Conservation (phyloP, 768 basidiomycete species). For the Phaffia tasmanica region DNA sequence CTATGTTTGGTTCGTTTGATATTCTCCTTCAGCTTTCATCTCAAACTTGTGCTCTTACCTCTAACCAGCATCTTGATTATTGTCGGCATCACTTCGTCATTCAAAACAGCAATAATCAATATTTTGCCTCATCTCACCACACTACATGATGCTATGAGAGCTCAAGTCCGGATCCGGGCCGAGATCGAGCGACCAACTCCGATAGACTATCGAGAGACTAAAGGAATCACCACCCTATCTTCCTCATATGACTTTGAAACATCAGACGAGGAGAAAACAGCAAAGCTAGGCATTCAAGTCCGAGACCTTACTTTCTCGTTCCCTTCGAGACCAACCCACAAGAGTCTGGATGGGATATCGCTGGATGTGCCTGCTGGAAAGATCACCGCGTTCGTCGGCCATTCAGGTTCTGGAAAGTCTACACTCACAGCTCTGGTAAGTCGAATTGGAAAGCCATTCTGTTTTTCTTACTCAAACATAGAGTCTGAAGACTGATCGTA, state of each 20-base stretch:
- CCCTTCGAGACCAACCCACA: slow-evolving; percentile 31
- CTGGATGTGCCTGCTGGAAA: slow-evolving; percentile 30
- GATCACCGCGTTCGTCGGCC: slow-evolving; percentile 35
- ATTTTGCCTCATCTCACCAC: slow-evolving; percentile 31
- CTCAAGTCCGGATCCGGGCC: slow-evolving; percentile 29
- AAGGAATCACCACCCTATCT: slow-evolving; percentile 27
- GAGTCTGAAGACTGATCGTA: too few species aligned
- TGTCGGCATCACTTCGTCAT: slow-evolving; percentile 24
- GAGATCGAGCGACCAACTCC: slow-evolving; percentile 34
- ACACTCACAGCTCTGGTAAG: slow-evolving; percentile 31
- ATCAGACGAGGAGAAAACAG: background rate
- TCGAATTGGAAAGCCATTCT: too few species aligned
- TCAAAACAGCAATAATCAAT: background rate
- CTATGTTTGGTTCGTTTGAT: background rate
- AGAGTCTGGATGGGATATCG: slow-evolving; percentile 31
- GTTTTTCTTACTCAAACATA: too few species aligned
- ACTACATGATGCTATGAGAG: slow-evolving; percentile 30
- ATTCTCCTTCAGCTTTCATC: too few species aligned
- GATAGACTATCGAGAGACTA: slow-evolving; percentile 31
- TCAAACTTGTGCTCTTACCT: slow-evolving; percentile 31
- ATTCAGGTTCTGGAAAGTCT: slow-evolving; percentile 34
- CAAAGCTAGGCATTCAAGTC: slow-evolving; percentile 28
- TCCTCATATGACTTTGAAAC: background rate
- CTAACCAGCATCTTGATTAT: slow-evolving; percentile 28
- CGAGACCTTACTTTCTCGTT: slow-evolving; percentile 35